These are phyloP conservation scores for Verticillium isaacii DNA, from an alignment of 2,329 filamentous ascomycete species.

Conservation along the genomic window DNA sequence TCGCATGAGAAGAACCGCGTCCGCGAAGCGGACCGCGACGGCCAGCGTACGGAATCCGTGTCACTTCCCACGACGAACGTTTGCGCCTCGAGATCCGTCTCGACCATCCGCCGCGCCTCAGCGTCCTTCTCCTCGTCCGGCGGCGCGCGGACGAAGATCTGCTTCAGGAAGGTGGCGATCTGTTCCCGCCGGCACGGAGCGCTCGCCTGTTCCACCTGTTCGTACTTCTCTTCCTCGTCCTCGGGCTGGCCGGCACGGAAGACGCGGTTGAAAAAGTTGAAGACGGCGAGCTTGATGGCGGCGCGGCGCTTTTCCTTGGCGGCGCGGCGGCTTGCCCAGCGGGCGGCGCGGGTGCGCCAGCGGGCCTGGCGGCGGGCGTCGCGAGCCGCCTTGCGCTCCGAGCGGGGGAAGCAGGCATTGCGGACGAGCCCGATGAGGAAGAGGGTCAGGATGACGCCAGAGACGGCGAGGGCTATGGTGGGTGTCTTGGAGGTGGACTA, in stretches of 20 bases:
- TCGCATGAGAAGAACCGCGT: neutral
- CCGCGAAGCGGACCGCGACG: neutral
- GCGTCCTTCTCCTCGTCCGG: neutral
- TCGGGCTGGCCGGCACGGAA: neutral
- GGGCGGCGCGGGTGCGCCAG: neutral
- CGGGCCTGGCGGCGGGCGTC: neutral
- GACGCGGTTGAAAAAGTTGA: neutral
- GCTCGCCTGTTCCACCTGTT: neutral
- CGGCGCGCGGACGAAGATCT: neutral
- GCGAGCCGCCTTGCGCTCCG: neutral
- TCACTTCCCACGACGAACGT: neutral
- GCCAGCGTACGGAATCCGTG: neutral
- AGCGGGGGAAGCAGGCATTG: neutral
- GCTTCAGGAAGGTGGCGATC: neutral
- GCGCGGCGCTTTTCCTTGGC: neutral
- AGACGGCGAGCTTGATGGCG: neutral
- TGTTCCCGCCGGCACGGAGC: neutral
- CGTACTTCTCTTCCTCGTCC: neutral
- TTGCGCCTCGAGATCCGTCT: neutral
- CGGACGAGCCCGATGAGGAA: neutral
- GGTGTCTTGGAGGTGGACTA: neutral
- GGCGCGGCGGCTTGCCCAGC: neutral
- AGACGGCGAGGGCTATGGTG: constrained; percentile 16
- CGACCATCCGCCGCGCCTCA: neutral
- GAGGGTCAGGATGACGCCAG: constrained; percentile 3